Evolutionary conservation across 345 rosid genomes (phyloP), one percentile per base, ranked within the genome.

Genomic region (Boechera stricta): DNA sequence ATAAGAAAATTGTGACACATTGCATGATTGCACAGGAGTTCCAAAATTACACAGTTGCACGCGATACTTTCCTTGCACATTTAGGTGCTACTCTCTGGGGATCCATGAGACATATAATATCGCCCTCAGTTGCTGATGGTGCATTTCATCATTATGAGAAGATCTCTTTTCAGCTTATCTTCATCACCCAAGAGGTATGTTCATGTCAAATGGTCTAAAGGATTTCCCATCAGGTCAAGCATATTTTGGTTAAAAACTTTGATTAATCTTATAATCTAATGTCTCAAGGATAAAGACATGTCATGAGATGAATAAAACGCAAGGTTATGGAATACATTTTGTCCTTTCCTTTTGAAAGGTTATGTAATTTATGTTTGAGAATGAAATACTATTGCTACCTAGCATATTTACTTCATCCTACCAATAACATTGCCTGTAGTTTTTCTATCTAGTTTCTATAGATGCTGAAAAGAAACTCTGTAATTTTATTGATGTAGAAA

Each of bases 21-120:
- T 49, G 58, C 41, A 49, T 56, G 7, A 66, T 52, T 67, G 35
- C 80, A 70, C 84, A 88, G 99, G 97, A 90, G 73, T 91, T 85
- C 74, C 93, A 89, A 74, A 96, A 86, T 61, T 95, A 93, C 86
- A 92, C 99, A 5, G 94, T 96, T 87, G 99, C 98, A 69, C 94
- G 94, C 32, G 99, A 96, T 87, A 81, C 92, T 49, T 91, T 96
- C 86, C 96, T 96, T 64, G 90, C 99, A 45, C 98, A 96, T 82
- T 82, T 96, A 82, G 99, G 98, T 75, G 90, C 98, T 42, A 87
- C 91, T 26, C 85, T 96, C 33, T 90, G 97, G 99, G 99, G 98
- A 38, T 88, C 98, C 33, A 83, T 96, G 93, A 90, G 94, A 83
- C 99, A 96, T 64, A 75, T 96, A 67, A 66, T 91, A 75, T 90